Evolutionary conservation across 2,329 filamentous ascomycete species (phyloP).

Genomic region (Onygenales sp.): DNA sequence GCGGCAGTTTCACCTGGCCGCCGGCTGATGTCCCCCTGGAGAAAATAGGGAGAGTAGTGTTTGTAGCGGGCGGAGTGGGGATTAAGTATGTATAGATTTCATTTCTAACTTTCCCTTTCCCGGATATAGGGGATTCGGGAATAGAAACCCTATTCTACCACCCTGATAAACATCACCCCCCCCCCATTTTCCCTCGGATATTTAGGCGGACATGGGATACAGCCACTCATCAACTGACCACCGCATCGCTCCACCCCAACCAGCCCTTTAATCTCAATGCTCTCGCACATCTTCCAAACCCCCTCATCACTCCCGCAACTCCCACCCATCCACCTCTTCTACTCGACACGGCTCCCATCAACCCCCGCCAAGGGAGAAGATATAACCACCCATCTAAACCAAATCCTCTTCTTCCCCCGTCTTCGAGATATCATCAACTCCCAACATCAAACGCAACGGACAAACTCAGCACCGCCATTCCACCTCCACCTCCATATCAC

Average conservation of each 20-base stretch:
- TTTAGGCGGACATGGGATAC: not conserved
- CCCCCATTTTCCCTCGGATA: not conserved
- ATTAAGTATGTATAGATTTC: conserved; percentile 51
- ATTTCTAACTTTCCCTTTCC: not conserved
- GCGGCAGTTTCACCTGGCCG: conserved; percentile 74
- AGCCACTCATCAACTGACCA: conserved; percentile 3
- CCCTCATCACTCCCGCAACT: conserved; percentile 19
- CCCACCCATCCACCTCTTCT: conserved; percentile 51
- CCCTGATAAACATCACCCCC: not conserved
- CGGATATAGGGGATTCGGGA: not conserved
- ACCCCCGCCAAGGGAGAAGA: not conserved
- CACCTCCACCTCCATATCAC: conserved; percentile 25
- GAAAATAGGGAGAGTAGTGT: conserved; percentile 52
- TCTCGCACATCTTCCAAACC: conserved; percentile 48
- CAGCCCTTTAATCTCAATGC: conserved; percentile 64
- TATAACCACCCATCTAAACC: conserved; percentile 14
- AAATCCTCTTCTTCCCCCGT: conserved; percentile 41
- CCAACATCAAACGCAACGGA: conserved; percentile 8
- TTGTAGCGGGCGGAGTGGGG: conserved; percentile 73
- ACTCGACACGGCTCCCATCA: conserved; percentile 43
- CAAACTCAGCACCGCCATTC: conserved; percentile 17
- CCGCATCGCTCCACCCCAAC: not conserved
- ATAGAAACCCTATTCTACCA: not conserved
- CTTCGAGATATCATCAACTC: conserved; percentile 28
- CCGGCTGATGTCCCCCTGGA: conserved; percentile 40